Percentiles rank a stretch among this genome's conserved stretches.
Conservation (phyloP, 805 yeast genomes). For the Nadsonia fulvescens region DNA sequence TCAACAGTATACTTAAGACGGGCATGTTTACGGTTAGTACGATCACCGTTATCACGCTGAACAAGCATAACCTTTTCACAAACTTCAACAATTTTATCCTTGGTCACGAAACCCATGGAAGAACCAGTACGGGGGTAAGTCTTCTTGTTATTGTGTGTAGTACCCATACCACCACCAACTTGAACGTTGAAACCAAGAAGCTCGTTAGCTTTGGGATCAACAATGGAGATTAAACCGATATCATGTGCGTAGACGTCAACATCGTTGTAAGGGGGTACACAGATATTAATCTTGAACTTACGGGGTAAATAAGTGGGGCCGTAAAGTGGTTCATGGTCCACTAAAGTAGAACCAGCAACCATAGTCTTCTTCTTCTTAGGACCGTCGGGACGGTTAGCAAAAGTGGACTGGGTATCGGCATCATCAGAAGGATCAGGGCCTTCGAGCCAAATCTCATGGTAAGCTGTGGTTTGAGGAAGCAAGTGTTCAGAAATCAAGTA, state of each 20-base stretch:
- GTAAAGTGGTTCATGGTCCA: constrained; percentile 53
- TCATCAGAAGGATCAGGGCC: constrained; percentile 63
- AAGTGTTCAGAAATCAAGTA: constrained; percentile 58
- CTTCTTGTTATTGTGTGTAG: constrained; percentile 90
- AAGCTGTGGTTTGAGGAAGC: constrained; percentile 83
- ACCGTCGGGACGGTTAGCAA: constrained; percentile 52
- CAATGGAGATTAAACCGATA: constrained; percentile 79
- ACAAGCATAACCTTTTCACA: constrained; percentile 87
- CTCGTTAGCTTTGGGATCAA: constrained; percentile 37
- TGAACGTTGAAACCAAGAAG: constrained; percentile 72
- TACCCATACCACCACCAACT: constrained; percentile 98
- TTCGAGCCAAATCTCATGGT: constrained; percentile 92
- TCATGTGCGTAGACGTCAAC: constrained; percentile 95
- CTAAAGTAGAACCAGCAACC: constrained; percentile 75
- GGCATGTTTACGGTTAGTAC: constrained; percentile 93
- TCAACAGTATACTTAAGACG: constrained; percentile 93
- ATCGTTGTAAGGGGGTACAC: constrained; percentile 92
- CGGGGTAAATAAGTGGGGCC: constrained; percentile 81
- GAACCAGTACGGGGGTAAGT: constrained; percentile 94
- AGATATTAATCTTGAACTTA: constrained; percentile 85
- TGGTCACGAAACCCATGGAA: constrained; percentile 54
- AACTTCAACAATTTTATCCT: constrained; percentile 52
- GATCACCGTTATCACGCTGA: constrained; percentile 89
- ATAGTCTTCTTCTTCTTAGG: constrained; percentile 66
- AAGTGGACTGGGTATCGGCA: constrained; percentile 41